phyloP scores from a whole-genome alignment of 768 basidiomycete genomes.

The Leccinum imitatum region DNA sequence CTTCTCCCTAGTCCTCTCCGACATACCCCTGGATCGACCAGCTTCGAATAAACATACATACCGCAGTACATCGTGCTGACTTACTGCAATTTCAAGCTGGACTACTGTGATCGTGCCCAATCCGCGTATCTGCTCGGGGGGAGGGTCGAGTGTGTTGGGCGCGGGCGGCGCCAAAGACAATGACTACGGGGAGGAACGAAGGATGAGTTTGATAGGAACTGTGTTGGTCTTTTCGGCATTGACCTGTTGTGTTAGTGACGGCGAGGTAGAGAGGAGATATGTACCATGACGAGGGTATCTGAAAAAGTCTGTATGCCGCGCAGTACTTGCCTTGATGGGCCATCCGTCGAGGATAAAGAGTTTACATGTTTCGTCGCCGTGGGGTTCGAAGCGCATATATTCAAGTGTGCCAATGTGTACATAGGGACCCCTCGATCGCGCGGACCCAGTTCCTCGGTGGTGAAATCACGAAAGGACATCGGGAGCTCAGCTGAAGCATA shows the following conservation, averaged over 20 bases:
- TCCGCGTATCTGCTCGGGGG: no score
- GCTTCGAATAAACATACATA: no score
- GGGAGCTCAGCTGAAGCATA: conserved; percentile 32
- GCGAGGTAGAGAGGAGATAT: no score
- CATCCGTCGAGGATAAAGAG: conserved; percentile 51
- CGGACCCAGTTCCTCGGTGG: conserved; percentile 54
- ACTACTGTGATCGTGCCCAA: no score
- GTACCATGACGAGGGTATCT: no score
- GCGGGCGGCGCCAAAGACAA: conserved; percentile 52
- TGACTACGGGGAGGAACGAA: conserved; percentile 49
- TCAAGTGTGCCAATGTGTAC: conserved; percentile 16
- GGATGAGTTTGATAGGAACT: conserved; percentile 50
- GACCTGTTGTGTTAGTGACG: conserved; percentile 9
- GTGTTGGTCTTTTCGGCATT: conserved; percentile 58
- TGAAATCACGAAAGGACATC: conserved; percentile 48
- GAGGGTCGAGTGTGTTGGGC: no score
- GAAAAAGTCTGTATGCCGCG: no score
- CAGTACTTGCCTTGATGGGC: conserved; percentile 41
- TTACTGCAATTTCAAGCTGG: no score
- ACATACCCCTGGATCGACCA: no score
- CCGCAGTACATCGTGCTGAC: no score
- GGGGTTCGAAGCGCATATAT: conserved; percentile 46
- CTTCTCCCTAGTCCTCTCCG: no score
- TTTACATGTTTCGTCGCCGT: conserved; percentile 44
- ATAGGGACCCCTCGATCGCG: conserved; percentile 26